Base-by-base conservation (phyloP, 768 basidiomycete species). In the Fomitopsis serialis region DNA sequence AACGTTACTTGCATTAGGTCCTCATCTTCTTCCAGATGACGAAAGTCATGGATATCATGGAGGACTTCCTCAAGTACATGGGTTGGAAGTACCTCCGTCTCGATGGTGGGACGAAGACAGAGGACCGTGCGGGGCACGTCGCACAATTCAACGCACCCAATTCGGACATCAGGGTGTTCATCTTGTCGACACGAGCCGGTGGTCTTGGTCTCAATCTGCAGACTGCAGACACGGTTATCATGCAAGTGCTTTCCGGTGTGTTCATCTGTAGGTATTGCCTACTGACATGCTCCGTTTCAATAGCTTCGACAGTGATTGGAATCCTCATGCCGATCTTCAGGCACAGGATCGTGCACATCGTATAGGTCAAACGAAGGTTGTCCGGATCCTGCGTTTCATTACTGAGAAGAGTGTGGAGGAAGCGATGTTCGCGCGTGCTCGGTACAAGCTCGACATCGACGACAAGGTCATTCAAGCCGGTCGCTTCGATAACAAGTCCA, bases 11-110 rank as follows among this genome's bases (percentile, higher is more conserved):
- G 25, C 44, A 0, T n/a, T 58, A 93, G 89, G 92, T 96, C 44
- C 83, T 99, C 53, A 98, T 99, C 62, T 98, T 99, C 83, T 98
- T 98, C 85, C 97, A 99, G 72, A 98, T 98, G 97, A 98, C 95
- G 15, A 91, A 93, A 65, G 92, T 98, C 62, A 97, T 98, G 95
- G 92, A 96, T 58, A 94, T 97, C 66, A 92, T 96, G 84, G 92
- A 92, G 63, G 95, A 98, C 63, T 98, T 94, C 64, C 71, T 97
- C 64, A 90, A 88, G 66, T 85, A 86, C 78, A 83, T 85, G 81
- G 79, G 80, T 3, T 92, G 82, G 80, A 87, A 89, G 61, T 87
- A 90, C 68, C 84, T 96, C 48, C 89, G 95, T 61, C 77, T 98
- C n/a, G 94, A 98, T 68, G 94, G 94, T 76, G 87, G 90, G 12